Conservation (phyloP, 345 rosid species). For the Carallia brachiata region DNA sequence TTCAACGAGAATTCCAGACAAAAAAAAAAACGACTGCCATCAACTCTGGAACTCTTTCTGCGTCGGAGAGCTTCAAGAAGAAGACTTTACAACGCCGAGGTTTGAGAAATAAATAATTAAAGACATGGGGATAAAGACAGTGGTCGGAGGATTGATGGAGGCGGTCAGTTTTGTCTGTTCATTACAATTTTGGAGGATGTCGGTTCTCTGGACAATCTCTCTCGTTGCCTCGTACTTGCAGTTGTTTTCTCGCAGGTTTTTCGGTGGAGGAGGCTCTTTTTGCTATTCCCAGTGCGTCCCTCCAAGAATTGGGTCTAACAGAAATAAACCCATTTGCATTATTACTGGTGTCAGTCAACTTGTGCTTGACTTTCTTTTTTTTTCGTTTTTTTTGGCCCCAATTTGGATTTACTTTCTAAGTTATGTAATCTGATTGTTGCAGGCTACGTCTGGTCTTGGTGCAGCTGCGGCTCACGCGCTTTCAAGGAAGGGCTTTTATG, state of each 20-base stretch:
- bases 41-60: too few relatives aligned
- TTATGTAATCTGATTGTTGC: slow-evolving; percentile 15
- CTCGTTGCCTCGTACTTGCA: slow-evolving; percentile 54
- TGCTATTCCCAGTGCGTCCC: slow-evolving; percentile 35
- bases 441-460: slow-evolving; percentile 93
- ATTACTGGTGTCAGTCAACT: slow-evolving; percentile 63
- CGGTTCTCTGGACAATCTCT: slow-evolving; percentile 54
- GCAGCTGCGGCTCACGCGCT: slow-evolving; percentile 70
- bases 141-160: slow-evolving; percentile 13
- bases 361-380: slow-evolving; percentile 3
- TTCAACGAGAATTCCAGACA: too few relatives aligned
- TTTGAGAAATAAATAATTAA: not conserved
- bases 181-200: slow-evolving; percentile 73
- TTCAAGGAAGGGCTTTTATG: slow-evolving; percentile 65
- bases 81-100: not conserved
- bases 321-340: slow-evolving; percentile 54
- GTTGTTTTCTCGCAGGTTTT: slow-evolving; percentile 38
- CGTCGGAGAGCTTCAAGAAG: too few relatives aligned
- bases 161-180: slow-evolving; percentile 45
- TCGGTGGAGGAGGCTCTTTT: slow-evolving; percentile 26
- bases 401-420: not conserved
- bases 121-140: not conserved
- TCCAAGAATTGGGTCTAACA: slow-evolving; percentile 17
- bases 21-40: too few relatives aligned
- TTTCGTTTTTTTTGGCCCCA: not conserved